phyloP scores from a whole-genome alignment of 805 yeast species.

The Cephaloascus albidus region DNA sequence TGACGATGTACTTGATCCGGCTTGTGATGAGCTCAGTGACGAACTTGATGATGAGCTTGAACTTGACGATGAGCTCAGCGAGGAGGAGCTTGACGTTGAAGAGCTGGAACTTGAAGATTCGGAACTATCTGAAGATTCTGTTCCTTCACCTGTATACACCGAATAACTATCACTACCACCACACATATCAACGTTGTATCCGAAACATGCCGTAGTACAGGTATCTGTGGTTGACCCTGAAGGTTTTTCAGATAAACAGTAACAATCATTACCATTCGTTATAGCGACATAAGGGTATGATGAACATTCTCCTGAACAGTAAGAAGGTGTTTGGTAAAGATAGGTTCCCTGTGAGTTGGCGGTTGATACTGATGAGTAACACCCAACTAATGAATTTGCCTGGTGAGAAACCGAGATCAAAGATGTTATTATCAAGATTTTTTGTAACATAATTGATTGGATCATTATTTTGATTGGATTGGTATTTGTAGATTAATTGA shows the following conservation, averaged over 20 bases:
- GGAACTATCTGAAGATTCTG: constrained; percentile 3
- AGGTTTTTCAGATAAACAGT: constrained; percentile 25
- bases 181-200: constrained; percentile 22
- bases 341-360: constrained; percentile 13
- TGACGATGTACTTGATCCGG: constrained; percentile 2
- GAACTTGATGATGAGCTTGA: constrained; percentile 4
- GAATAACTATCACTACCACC: constrained; percentile 26
- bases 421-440: constrained; percentile 1
- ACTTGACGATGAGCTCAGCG: constrained; percentile 4
- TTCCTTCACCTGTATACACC: constrained; percentile 18
- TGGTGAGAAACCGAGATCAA: neutral
- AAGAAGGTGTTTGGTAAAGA: constrained; percentile 17
- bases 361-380: constrained; percentile 18
- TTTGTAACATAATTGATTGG: too few species aligned
- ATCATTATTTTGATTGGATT: too few species aligned
- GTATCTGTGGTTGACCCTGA: constrained; percentile 7
- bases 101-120: constrained; percentile 3
- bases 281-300: constrained; percentile 27
- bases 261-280: constrained; percentile 24
- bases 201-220: constrained; percentile 23
- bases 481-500: too few species aligned
- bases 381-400: constrained; percentile 10
- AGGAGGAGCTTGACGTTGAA: neutral
- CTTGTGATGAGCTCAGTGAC: constrained; percentile 2
- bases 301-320: constrained; percentile 20